Evolutionary conservation across 2,329 filamentous ascomycete genomes (phyloP).

Genomic region (Tolypocladium cylindrosporum): DNA sequence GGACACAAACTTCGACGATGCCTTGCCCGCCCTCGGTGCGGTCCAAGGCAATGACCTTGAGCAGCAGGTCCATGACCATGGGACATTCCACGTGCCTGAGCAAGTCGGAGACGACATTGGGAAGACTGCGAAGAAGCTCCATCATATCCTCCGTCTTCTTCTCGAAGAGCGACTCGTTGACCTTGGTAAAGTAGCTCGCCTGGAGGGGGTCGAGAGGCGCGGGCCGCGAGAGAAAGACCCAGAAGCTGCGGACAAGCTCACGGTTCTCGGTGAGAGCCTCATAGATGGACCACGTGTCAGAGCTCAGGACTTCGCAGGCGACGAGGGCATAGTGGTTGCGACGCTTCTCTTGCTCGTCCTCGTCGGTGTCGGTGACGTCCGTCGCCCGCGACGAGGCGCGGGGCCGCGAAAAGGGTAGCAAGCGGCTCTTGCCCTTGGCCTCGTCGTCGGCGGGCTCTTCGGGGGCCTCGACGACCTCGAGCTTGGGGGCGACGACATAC

Average conservation of each 20-base stretch:
- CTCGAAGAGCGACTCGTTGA: constrained; percentile 94
- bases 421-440: constrained; percentile 33
- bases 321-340: constrained; percentile 91
- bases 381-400: constrained; percentile 43
- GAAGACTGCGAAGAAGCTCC: constrained; percentile 73
- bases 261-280: constrained; percentile 85
- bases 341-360: constrained; percentile 79
- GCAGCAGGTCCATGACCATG: constrained; percentile 93
- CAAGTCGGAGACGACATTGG: constrained; percentile 74
- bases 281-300: constrained; percentile 93
- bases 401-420: constrained; percentile 38
- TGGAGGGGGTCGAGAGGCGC: constrained; percentile 84
- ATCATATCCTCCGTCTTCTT: constrained; percentile 98
- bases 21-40: constrained; percentile 85
- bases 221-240: constrained; percentile 78
- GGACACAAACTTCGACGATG: constrained; percentile 70
- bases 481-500: constrained; percentile 78
- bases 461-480: constrained; percentile 43
- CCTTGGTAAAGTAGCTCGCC: constrained; percentile 96
- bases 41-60: constrained; percentile 96
- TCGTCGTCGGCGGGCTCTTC: constrained; percentile 41
- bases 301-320: constrained; percentile 85
- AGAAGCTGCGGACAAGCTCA: constrained; percentile 71
- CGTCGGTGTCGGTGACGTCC: constrained; percentile 36
- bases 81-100: constrained; percentile 92